Percentiles rank a stretch among this genome's conserved stretches.
Conservation (phyloP, 2,329 filamentous ascomycete species). For the Beauveria sp. region DNA sequence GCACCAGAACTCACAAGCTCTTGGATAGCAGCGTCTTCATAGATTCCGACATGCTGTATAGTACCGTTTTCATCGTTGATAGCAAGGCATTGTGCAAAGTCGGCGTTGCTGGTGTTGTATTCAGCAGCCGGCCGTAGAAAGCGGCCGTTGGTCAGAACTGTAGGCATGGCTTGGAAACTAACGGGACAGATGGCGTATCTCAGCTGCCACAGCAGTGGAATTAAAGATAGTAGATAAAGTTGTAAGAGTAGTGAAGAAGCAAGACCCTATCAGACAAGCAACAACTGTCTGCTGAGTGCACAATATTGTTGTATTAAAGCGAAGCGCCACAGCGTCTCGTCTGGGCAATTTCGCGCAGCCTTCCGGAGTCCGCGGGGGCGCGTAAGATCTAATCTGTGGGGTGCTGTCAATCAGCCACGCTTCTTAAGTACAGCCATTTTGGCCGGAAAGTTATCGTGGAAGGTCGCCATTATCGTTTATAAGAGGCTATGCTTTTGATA, state of each 20-base stretch:
- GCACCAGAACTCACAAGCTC: slow-evolving; percentile 3
- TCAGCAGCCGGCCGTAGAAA: neutral
- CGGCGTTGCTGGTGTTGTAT: neutral
- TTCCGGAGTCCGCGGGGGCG: neutral
- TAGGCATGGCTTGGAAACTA: neutral
- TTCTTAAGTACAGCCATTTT: neutral
- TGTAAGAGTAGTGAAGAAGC: neutral
- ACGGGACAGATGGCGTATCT: neutral
- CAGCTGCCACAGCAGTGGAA: neutral
- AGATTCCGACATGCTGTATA: neutral
- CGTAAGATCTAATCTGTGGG: neutral
- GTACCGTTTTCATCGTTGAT: neutral
- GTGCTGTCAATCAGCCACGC: neutral
- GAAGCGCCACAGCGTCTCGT: neutral
- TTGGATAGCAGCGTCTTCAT: neutral
- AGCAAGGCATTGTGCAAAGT: neutral
- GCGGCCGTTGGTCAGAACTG: neutral
- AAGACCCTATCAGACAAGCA: neutral
- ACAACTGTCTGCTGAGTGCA: neutral
- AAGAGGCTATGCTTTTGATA: neutral
- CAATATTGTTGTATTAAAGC: neutral
- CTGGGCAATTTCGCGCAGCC: neutral
- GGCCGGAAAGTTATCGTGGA: neutral
- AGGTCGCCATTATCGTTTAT: neutral
- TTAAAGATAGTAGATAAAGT: neutral